Percentiles rank a stretch among this genome's conserved stretches.
Evolutionary conservation across 192 early-diverging fungal species (phyloP).

Genomic region (Spinellus fusiger): DNA sequence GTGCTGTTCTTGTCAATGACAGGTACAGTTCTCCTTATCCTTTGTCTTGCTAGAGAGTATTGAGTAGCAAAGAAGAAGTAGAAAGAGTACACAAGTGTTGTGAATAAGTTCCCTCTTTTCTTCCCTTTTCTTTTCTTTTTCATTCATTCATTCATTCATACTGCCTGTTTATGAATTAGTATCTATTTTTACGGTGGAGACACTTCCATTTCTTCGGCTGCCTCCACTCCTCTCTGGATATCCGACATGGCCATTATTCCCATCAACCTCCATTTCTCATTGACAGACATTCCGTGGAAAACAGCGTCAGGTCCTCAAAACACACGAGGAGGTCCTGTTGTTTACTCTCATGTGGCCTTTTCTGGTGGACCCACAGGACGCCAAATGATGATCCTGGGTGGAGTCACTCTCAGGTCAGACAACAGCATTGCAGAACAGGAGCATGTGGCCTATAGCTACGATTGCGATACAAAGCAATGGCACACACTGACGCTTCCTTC

Average conservation of each 20-base stretch:
- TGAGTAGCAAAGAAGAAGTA: neutral
- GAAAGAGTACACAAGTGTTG: neutral
- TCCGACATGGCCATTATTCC: slow-evolving; percentile 26
- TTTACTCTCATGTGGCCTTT: slow-evolving; percentile 27
- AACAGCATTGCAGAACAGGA: neutral
- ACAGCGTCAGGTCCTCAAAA: slow-evolving; percentile 21
- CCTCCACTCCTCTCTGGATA: slow-evolving; percentile 20
- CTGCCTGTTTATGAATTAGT: neutral
- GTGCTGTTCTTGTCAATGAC: slow-evolving; percentile 14
- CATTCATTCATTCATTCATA: neutral
- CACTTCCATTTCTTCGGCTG: slow-evolving; percentile 12
- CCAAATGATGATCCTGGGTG: slow-evolving; percentile 24
- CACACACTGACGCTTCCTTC: slow-evolving; percentile 17
- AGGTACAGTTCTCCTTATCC: slow-evolving; percentile 3
- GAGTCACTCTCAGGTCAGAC: slow-evolving; percentile 5
- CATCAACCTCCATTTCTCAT: slow-evolving; percentile 1
- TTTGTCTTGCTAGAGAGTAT: neutral
- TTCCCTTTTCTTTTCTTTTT: neutral
- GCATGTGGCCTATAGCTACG: slow-evolving; percentile 13
- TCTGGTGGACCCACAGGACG: neutral
- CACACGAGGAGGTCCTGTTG: slow-evolving; percentile 17
- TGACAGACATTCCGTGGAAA: slow-evolving; percentile 21
- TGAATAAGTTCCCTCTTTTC: neutral
- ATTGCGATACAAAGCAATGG: slow-evolving; percentile 18
- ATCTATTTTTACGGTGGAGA: slow-evolving; percentile 31